phyloP scores from a whole-genome alignment of 805 yeast genomes.

The Saturnispora halmiae region DNA sequence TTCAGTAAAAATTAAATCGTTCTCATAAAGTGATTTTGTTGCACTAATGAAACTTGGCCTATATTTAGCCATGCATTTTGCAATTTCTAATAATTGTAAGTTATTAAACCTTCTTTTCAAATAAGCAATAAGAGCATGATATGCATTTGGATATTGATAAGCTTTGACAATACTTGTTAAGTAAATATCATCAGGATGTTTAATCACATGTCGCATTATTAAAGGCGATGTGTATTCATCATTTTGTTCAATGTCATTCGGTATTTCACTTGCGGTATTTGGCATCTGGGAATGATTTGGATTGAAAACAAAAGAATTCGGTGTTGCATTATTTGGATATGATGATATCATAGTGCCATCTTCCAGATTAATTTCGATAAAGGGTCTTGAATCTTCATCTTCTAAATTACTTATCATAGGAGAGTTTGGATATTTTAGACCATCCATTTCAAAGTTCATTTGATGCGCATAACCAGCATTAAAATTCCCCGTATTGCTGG shows the following conservation, averaged over 20 bases:
- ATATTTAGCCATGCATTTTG: slow-evolving; percentile 53
- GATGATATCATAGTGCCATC: slow-evolving; percentile 26
- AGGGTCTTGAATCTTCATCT: slow-evolving; percentile 24
- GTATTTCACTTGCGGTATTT: slow-evolving; percentile 37
- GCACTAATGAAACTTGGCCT: slow-evolving; percentile 73
- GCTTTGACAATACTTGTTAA: slow-evolving; percentile 35
- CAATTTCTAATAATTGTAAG: slow-evolving; percentile 32
- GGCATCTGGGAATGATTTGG: slow-evolving; percentile 45
- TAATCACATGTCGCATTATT: slow-evolving; percentile 47
- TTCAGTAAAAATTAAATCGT: slow-evolving; percentile 58
- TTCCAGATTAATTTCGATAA: slow-evolving; percentile 23
- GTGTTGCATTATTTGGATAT: slow-evolving; percentile 27
- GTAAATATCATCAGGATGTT: slow-evolving; percentile 41
- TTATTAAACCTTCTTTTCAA: slow-evolving; percentile 42
- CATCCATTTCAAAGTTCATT: slow-evolving; percentile 10
- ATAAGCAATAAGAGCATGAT: slow-evolving; percentile 50
- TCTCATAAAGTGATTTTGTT: slow-evolving; percentile 61
- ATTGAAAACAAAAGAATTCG: slow-evolving; percentile 39
- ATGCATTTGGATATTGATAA: slow-evolving; percentile 55
- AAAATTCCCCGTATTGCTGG: not conserved
- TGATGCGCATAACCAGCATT: slow-evolving; percentile 9
- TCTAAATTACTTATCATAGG: slow-evolving; percentile 11
- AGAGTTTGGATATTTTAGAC: slow-evolving; percentile 1
- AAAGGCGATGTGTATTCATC: slow-evolving; percentile 49
- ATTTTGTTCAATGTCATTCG: slow-evolving; percentile 32